phyloP scores from a whole-genome alignment of 805 yeast genomes.

The Kregervanrija fluxuum region DNA sequence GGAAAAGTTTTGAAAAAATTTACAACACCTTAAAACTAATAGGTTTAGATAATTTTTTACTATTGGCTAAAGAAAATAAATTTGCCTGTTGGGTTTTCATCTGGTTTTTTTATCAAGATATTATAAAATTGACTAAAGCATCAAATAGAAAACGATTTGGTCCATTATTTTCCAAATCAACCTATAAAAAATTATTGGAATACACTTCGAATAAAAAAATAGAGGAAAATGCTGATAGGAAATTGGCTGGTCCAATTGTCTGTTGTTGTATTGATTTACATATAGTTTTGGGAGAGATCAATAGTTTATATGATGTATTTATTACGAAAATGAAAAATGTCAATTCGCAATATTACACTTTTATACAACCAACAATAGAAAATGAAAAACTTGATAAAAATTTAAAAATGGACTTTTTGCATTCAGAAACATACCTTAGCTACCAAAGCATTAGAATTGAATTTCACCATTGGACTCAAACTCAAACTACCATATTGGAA shows the following conservation, averaged over 20 bases:
- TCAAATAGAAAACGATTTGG: not conserved
- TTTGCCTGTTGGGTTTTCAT: not conserved
- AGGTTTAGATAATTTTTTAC: not conserved
- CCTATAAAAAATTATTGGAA: not conserved
- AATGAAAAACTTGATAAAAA: not conserved
- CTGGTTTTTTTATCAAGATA: conserved; percentile 4
- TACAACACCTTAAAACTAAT: not conserved
- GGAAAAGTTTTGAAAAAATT: not conserved
- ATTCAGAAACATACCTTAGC: not conserved
- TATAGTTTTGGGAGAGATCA: conserved; percentile 3
- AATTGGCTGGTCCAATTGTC: not conserved
- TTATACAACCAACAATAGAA: not conserved
- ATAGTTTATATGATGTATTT: conserved; percentile 6
- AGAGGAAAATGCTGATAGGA: too few species aligned
- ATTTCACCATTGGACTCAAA: not conserved
- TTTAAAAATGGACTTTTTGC: not conserved
- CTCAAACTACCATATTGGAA: not conserved
- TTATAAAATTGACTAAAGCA: not conserved
- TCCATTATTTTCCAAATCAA: conserved; percentile 1
- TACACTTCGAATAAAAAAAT: too few species aligned
- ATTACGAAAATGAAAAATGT: not conserved
- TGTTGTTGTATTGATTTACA: not conserved
- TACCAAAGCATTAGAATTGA: not conserved
- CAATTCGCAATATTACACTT: not conserved
- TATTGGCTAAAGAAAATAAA: not conserved